phyloP scores from a whole-genome alignment of 306 rosid genomes.

The Prunus persica region DNA sequence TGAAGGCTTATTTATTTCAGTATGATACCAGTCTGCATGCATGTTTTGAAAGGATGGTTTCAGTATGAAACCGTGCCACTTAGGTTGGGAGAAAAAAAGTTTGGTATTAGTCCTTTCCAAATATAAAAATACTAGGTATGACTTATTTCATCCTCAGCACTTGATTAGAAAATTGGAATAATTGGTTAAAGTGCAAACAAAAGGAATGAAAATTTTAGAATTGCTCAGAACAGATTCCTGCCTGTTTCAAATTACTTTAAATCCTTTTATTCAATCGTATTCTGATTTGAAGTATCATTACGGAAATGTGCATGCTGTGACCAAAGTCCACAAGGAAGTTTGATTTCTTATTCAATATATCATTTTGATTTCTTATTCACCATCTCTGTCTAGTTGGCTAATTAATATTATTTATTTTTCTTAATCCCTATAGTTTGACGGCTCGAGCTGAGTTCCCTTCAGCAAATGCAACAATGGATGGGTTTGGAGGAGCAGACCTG shows the following conservation, averaged over 20 bases:
- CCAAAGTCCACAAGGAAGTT: not conserved
- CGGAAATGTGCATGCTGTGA: not conserved
- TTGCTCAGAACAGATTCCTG: not conserved
- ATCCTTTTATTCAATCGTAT: not conserved
- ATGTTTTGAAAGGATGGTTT: no score
- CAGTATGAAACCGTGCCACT: no score
- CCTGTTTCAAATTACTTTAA: not conserved
- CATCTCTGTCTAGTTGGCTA: not conserved
- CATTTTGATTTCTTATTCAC: not conserved
- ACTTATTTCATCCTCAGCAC: no score
- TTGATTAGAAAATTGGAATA: no score
- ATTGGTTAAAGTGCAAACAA: no score
- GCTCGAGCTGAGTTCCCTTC: constrained; percentile 93
- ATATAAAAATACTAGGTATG: no score
- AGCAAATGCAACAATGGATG: constrained; percentile 72
- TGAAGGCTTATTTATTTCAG: constrained; percentile 22
- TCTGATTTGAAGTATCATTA: not conserved
- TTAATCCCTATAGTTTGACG: constrained; percentile 55
- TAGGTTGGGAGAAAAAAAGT: no score
- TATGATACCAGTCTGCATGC: not conserved
- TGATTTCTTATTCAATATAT: not conserved
- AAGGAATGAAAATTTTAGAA: no score
- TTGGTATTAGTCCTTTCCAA: no score
- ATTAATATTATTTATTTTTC: constrained; percentile 5
- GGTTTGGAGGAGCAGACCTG: constrained; percentile 88